These are phyloP conservation scores for Chytriomyces sp. DNA, from an alignment of 192 early-diverging fungal genomes.

Conservation along the genomic window DNA sequence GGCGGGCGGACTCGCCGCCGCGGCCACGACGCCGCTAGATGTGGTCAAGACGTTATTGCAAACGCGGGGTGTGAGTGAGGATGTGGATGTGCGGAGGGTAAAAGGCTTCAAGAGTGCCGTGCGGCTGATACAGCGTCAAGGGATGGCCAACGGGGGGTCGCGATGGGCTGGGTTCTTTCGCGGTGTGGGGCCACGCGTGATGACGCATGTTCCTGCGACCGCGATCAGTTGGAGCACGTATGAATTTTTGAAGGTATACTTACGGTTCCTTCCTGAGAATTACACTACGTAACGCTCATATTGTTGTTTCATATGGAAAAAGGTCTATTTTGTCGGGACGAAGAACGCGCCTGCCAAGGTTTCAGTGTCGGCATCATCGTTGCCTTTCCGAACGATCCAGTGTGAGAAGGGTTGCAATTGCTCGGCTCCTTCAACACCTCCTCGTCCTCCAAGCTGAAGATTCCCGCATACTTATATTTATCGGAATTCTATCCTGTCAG, in stretches of 20 bases:
- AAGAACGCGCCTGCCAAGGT: neutral
- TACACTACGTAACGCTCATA: neutral
- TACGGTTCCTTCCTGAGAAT: neutral
- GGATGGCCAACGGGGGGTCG: too few relatives aligned
- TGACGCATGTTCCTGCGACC: constrained; percentile 90
- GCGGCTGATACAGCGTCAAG: constrained; percentile 72
- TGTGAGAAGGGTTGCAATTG: neutral
- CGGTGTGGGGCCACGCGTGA: constrained; percentile 71
- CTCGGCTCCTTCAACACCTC: neutral
- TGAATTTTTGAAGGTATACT: constrained; percentile 15
- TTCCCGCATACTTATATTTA: too few relatives aligned
- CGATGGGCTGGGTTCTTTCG: constrained; percentile 83
- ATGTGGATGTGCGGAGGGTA: constrained; percentile 69
- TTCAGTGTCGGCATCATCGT: neutral
- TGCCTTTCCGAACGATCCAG: neutral
- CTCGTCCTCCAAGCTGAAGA: too few relatives aligned
- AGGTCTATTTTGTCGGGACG: neutral
- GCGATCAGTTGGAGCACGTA: constrained; percentile 92
- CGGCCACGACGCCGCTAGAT: constrained; percentile 92
- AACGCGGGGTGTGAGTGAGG: constrained; percentile 76
- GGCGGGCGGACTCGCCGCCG: constrained; percentile 86
- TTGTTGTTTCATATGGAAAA: constrained; percentile 1
- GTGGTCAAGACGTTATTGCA: constrained; percentile 96
- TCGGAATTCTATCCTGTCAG: too few relatives aligned
- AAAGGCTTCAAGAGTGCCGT: constrained; percentile 71